These are phyloP conservation scores for Candida pseudoglaebosa DNA, from an alignment of 805 yeast species.

Conservation along the genomic window DNA sequence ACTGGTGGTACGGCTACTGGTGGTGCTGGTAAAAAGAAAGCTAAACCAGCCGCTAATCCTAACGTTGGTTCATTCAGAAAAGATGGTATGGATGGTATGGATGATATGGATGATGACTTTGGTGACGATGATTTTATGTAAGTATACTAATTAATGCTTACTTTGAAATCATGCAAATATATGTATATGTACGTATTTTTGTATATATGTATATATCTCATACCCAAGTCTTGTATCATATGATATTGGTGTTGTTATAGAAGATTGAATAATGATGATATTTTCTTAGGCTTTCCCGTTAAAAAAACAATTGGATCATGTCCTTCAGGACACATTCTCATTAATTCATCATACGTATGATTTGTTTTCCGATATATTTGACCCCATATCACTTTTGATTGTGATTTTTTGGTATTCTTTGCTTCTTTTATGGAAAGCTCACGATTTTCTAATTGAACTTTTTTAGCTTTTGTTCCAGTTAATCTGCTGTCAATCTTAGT, in stretches of 20 bases:
- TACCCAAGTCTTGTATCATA: not conserved
- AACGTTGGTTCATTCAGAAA: conserved; percentile 56
- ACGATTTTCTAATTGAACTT: no score
- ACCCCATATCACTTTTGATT: not conserved
- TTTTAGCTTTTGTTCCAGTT: no score
- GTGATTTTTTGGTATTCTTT: not conserved
- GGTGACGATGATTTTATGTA: conserved; percentile 85
- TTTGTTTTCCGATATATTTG: not conserved
- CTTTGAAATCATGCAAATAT: not conserved
- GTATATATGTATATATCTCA: not conserved
- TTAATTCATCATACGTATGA: not conserved
- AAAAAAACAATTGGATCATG: not conserved
- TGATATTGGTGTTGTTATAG: not conserved
- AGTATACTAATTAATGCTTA: conserved; percentile 6
- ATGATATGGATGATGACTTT: conserved; percentile 51
- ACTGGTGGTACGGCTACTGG: conserved; percentile 85
- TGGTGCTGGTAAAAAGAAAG: conserved; percentile 96
- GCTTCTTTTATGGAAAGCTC: not conserved
- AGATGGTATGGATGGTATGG: conserved; percentile 57
- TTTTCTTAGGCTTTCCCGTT: not conserved
- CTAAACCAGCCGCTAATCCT: conserved; percentile 69
- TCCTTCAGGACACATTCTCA: not conserved
- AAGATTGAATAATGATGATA: not conserved
- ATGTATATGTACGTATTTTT: no score
- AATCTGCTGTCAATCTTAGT: no score